phyloP scores from a whole-genome alignment of 768 basidiomycete species.

The Kwoniella sp. region DNA sequence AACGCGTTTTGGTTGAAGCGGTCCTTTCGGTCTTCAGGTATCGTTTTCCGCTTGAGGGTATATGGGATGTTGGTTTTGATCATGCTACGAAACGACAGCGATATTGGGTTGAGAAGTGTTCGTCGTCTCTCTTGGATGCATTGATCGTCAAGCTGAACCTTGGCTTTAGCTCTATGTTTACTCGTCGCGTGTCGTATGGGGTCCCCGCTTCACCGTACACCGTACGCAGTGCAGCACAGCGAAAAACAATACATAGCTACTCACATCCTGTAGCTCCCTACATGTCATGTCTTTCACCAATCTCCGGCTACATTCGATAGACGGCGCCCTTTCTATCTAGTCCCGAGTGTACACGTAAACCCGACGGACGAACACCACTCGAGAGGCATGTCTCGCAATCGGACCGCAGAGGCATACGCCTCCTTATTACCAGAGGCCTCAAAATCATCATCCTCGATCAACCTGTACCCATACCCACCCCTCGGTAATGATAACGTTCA shows the following conservation, averaged over 20 bases:
- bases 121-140: too few species aligned
- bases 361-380: not conserved
- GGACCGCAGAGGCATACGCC: not conserved
- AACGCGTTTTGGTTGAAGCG: too few species aligned
- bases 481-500: not conserved
- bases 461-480: slow-evolving; percentile 7
- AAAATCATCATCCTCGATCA: slow-evolving; percentile 17
- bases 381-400: not conserved
- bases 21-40: too few species aligned
- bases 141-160: slow-evolving; percentile 1
- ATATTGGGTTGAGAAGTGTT: too few species aligned
- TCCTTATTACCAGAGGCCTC: not conserved
- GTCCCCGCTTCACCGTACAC: not conserved
- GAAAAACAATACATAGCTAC: too few species aligned
- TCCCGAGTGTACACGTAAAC: too few species aligned
- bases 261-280: too few species aligned
- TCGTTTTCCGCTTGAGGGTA: not conserved
- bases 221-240: not conserved
- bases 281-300: not conserved
- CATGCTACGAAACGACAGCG: too few species aligned
- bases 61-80: not conserved
- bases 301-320: too few species aligned
- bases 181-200: not conserved
- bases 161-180: not conserved
- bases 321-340: not conserved